A percentile compares a stretch with the other conserved stretches of the same genome.
Conservation (phyloP, 1,284 basidiomycete species). For the Stygiomarasmius scandens region DNA sequence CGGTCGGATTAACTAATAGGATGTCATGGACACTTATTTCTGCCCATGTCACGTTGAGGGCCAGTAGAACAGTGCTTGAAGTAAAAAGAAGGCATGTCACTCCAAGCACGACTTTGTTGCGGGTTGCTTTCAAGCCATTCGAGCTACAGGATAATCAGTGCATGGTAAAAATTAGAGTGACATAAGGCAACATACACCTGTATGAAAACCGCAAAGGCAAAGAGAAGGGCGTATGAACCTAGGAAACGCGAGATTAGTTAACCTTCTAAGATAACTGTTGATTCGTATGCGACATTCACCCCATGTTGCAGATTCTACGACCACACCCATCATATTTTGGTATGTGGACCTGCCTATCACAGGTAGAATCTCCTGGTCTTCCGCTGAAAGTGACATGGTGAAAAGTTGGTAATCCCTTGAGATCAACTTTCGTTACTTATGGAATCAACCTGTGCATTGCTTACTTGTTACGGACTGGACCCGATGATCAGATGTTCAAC, state of each 20-base stretch:
- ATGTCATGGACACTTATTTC: not conserved
- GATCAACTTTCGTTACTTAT: no score
- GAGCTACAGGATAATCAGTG: not conserved
- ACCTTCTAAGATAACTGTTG: not conserved
- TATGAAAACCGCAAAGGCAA: not conserved
- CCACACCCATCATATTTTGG: not conserved
- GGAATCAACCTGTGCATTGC: no score
- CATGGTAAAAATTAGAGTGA: not conserved
- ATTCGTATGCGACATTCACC: not conserved
- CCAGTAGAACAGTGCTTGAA: conserved; percentile 3
- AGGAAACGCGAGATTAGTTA: not conserved
- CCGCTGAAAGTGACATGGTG: not conserved
- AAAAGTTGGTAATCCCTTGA: not conserved
- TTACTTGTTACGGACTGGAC: no score
- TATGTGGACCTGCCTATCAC: not conserved
- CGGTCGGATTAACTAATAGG: not conserved
- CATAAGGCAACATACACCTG: not conserved
- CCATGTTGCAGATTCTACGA: not conserved
- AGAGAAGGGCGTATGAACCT: conserved; percentile 3
- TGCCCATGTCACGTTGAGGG: conserved; percentile 1
- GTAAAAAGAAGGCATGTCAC: conserved; percentile 5
- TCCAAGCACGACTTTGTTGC: not conserved
- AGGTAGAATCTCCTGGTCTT: not conserved
- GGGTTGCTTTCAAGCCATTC: not conserved
- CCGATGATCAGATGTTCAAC: no score